Evolutionary conservation across 2,329 filamentous ascomycete genomes (phyloP).

Genomic region (Cercospora brassicicola): DNA sequence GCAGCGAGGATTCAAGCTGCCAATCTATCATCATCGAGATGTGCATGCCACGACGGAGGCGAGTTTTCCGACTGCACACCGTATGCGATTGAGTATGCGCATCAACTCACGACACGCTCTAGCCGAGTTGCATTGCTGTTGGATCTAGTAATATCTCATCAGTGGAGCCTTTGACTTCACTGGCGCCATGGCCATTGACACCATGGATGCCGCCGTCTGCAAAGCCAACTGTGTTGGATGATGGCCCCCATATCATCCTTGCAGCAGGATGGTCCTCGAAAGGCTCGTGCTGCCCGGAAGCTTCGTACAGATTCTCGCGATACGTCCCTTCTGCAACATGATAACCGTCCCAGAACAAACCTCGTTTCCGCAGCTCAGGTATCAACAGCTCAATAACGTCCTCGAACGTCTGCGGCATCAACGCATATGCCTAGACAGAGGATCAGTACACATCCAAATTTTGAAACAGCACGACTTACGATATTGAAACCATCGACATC

Average conservation of each 20-base stretch:
- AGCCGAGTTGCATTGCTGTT: slow-evolving; percentile 21
- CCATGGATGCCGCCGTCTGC: not conserved
- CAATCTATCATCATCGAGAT: not conserved
- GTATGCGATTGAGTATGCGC: not conserved
- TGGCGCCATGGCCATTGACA: not conserved
- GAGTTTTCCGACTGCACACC: not conserved
- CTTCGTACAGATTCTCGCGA: slow-evolving; percentile 60
- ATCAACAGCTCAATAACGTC: slow-evolving; percentile 66
- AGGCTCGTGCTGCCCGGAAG: slow-evolving; percentile 53
- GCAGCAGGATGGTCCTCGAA: slow-evolving; percentile 55
- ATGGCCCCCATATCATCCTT: slow-evolving; percentile 44
- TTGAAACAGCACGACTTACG: slow-evolving; percentile 45
- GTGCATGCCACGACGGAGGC: not conserved
- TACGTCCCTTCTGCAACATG: slow-evolving; percentile 60
- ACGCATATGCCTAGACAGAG: slow-evolving; percentile 54
- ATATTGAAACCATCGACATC: slow-evolving; percentile 76
- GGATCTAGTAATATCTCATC: slow-evolving; percentile 19
- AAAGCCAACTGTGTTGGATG: slow-evolving; percentile 11
- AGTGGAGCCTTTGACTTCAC: not conserved
- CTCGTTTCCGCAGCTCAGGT: slow-evolving; percentile 62
- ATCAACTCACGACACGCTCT: not conserved
- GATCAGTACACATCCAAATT: not conserved
- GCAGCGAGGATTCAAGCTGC: not conserved
- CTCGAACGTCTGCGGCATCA: slow-evolving; percentile 68
- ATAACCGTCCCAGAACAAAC: slow-evolving; percentile 58